Evolutionary conservation across 305 asterid species (phyloP).

Genomic region (Andrographis paniculata): DNA sequence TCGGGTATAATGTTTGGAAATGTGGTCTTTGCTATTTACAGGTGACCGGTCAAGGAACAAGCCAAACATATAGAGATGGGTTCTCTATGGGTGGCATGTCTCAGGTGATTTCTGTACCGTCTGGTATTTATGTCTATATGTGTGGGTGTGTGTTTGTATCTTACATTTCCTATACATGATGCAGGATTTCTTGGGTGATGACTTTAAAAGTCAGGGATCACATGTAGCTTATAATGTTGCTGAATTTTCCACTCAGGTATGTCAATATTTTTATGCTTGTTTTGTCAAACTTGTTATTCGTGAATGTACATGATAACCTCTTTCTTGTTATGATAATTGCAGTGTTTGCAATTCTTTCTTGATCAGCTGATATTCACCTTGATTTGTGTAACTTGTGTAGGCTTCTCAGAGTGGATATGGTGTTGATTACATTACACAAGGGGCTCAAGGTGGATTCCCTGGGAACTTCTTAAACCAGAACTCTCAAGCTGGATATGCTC

Average conservation of each 20-base stretch:
- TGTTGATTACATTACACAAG: conserved; percentile 73
- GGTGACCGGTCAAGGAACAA: conserved; percentile 78
- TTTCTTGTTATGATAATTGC: conserved; percentile 10
- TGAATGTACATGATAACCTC: conserved; percentile 3
- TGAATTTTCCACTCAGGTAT: conserved; percentile 92
- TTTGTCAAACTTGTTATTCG: neutral
- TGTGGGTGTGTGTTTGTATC: neutral
- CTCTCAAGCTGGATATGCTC: conserved; percentile 91
- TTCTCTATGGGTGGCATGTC: conserved; percentile 94
- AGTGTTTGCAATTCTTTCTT: conserved; percentile 6
- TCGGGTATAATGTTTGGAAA: conserved; percentile 7
- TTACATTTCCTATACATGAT: conserved; percentile 18
- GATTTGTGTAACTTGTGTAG: conserved; percentile 27
- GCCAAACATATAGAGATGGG: conserved; percentile 81
- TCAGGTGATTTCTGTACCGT: conserved; percentile 44
- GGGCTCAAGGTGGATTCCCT: conserved; percentile 85
- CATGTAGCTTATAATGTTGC: conserved; percentile 87
- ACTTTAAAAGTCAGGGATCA: conserved; percentile 98
- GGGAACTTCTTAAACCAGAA: conserved; percentile 82
- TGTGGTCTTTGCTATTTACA: conserved; percentile 21
- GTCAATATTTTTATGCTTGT: conserved; percentile 5
- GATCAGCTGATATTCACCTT: conserved; percentile 12
- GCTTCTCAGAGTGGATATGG: conserved; percentile 93
- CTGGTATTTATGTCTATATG: neutral
- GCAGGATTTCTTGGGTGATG: conserved; percentile 96